Evolutionary conservation across 768 basidiomycete species (phyloP).

Genomic region (Leccinum truebloodii): DNA sequence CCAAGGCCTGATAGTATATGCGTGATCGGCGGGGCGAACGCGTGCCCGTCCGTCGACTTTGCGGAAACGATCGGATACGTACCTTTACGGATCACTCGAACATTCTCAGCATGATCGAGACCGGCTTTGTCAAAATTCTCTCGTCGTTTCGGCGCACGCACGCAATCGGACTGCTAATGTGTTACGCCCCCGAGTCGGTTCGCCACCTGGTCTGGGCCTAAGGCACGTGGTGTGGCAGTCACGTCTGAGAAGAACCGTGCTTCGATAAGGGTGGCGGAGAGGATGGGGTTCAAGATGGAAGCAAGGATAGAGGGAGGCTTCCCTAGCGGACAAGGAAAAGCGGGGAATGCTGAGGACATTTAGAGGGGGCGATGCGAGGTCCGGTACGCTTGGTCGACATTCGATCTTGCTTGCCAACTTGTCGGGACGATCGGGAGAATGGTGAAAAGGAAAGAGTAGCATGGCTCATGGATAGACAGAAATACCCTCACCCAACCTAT

Average conservation of each 20-base stretch:
- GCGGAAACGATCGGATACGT: conserved; percentile 52
- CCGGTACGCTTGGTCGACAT: conserved; percentile 36
- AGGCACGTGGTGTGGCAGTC: conserved; percentile 66
- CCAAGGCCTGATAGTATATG: conserved; percentile 43
- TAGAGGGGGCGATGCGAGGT: conserved; percentile 32
- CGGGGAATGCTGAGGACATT: conserved; percentile 34
- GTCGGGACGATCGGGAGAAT: conserved; percentile 41
- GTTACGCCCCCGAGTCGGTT: conserved; percentile 41
- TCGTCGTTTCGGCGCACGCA: conserved; percentile 59
- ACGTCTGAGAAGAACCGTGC: conserved; percentile 43
- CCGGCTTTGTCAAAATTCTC: conserved; percentile 54
- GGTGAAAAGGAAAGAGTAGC: conserved; percentile 9
- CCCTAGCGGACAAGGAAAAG: conserved; percentile 37
- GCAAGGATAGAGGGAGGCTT: conserved; percentile 55
- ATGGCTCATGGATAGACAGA: conserved; percentile 12
- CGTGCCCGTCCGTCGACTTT: conserved; percentile 26
- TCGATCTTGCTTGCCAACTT: conserved; percentile 39
- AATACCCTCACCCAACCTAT: background rate
- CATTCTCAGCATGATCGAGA: conserved; percentile 47
- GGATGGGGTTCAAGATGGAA: conserved; percentile 62
- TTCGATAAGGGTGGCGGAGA: conserved; percentile 52
- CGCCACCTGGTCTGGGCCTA: conserved; percentile 48
- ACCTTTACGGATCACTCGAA: conserved; percentile 43
- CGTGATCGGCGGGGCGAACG: background rate
- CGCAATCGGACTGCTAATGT: conserved; percentile 27